Percentiles rank a stretch among this genome's conserved stretches.
phyloP scores from a whole-genome alignment of 768 basidiomycete species.

The Rhizopogon sp. region DNA sequence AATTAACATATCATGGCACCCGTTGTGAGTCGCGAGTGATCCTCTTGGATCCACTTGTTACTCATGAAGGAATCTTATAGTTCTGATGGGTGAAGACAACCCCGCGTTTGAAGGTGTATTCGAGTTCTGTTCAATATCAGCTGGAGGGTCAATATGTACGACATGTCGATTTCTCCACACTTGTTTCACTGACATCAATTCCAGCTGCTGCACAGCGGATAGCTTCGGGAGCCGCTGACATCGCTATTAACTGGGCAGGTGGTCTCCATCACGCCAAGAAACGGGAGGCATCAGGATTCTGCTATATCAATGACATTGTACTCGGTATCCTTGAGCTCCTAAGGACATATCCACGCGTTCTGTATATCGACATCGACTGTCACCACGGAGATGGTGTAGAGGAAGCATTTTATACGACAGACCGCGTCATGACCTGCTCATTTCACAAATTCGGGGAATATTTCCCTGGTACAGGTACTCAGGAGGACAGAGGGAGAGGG shows the following conservation, averaged over 20 bases:
- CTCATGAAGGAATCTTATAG: constrained; percentile 20
- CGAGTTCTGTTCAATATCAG: constrained; percentile 95
- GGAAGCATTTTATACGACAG: constrained; percentile 96
- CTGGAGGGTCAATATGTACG: constrained; percentile 90
- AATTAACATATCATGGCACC: constrained; percentile 78
- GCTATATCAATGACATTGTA: constrained; percentile 98
- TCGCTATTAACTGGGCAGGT: constrained; percentile 96
- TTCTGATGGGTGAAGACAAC: constrained; percentile 85
- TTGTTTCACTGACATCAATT: neutral
- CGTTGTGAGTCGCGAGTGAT: constrained; percentile 56
- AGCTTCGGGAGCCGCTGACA: constrained; percentile 71
- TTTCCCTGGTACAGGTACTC: constrained; percentile 74
- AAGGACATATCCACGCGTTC: constrained; percentile 78
- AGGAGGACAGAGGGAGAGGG: constrained; percentile 80
- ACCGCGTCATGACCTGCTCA: constrained; percentile 94
- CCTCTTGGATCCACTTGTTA: neutral
- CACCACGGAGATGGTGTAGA: constrained; percentile 99
- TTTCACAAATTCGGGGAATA: constrained; percentile 95
- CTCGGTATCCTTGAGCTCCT: constrained; percentile 90
- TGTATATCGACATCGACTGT: constrained; percentile 98
- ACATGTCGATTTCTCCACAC: neutral
- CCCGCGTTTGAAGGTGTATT: constrained; percentile 95
- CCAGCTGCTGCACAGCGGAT: constrained; percentile 78
- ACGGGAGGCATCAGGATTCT: constrained; percentile 95
- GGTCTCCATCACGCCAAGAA: constrained; percentile 99